These are phyloP conservation scores for Aspergillus felis DNA, from an alignment of 2,329 filamentous ascomycete genomes.

Conservation along the genomic window DNA sequence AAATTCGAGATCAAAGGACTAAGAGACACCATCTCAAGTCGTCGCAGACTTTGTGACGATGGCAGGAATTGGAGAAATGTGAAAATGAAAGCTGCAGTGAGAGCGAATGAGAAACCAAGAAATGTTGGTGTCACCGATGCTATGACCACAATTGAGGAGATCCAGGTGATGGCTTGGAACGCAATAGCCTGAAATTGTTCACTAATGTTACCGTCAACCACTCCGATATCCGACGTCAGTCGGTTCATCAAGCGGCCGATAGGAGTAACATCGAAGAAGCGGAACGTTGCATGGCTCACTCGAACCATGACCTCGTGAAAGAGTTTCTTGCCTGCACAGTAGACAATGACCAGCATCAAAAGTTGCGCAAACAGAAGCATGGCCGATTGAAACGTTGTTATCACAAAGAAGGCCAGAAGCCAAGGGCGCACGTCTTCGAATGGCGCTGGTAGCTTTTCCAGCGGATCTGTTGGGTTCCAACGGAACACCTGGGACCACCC, in stretches of 20 bases:
- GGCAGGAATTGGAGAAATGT: slow-evolving; percentile 77
- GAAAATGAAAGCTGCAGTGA: slow-evolving; percentile 65
- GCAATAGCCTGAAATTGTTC: slow-evolving; percentile 67
- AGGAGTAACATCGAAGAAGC: slow-evolving; percentile 87
- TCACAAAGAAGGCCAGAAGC: slow-evolving; percentile 65
- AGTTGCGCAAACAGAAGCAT: slow-evolving; percentile 60
- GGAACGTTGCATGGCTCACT: slow-evolving; percentile 77
- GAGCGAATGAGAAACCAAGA: slow-evolving; percentile 64
- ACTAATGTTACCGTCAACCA: slow-evolving; percentile 82
- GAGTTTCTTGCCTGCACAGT: slow-evolving; percentile 70
- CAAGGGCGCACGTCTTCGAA: slow-evolving; percentile 66
- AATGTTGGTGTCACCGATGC: slow-evolving; percentile 74
- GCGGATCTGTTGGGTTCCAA: slow-evolving; percentile 22
- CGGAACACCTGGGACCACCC: slow-evolving; percentile 5
- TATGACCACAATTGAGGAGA: slow-evolving; percentile 72
- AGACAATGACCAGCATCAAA: slow-evolving; percentile 72
- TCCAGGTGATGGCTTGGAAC: slow-evolving; percentile 67
- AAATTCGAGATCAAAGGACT: slow-evolving; percentile 91
- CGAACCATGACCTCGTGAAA: slow-evolving; percentile 69
- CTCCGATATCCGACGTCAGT: slow-evolving; percentile 84
- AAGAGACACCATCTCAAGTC: slow-evolving; percentile 84
- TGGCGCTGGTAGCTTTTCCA: slow-evolving; percentile 60
- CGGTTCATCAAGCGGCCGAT: slow-evolving; percentile 89
- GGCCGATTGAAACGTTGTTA: slow-evolving; percentile 61
- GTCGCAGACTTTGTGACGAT: slow-evolving; percentile 74